Base-by-base conservation (phyloP, 140 eudicot species). In the Bidens hawaiensis region DNA sequence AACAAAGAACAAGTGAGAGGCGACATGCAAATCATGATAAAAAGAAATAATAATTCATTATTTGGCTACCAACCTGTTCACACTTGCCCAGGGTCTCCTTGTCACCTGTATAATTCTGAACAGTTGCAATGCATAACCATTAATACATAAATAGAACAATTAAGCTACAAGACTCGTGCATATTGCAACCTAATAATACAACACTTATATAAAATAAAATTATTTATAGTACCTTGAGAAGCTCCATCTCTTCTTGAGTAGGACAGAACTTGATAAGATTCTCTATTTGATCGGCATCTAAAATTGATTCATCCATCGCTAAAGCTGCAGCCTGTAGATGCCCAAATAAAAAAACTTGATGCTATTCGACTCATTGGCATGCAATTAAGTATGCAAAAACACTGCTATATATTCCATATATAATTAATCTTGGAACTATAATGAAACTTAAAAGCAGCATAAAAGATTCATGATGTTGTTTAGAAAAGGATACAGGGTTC, bases 231-330 rank as follows among this genome's bases (percentile, higher is more conserved):
- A 86, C 95, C 95, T 83, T 87, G 42, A 87, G 91, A 66, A 81
- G 83, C 67, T 87, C 93, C 81, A 87, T 87, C 78, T 87, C 95
- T 70, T 87, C 93, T 75, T 87, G 83, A n/a, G 88, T 84, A 31
- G 95, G 95, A 75, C 95, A 86, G 48, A 83, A 86, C 48, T 86
- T 86, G 46, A 86, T 83, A 56, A 87, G 95, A 71, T 87, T 87
- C 58, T 87, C 93, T 13, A 87, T 81, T 68, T 87, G 95, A 76
- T 87, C 95, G 27, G 82, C 84, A 18, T 87, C 95, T 69, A 87
- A 74, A 67, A 87, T 69, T 38, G 93, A 81, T 54, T 83, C 93
- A 68, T 87, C 88, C 88, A 87, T 78, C 69, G 95, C 86, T 49
- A 87, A 76, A 56, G 93, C 91, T 53, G 95, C 95, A 73, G 93